Conservation (phyloP, 2,329 filamentous ascomycete species). For the Ophiocordyceps camponoti-floridani region DNA sequence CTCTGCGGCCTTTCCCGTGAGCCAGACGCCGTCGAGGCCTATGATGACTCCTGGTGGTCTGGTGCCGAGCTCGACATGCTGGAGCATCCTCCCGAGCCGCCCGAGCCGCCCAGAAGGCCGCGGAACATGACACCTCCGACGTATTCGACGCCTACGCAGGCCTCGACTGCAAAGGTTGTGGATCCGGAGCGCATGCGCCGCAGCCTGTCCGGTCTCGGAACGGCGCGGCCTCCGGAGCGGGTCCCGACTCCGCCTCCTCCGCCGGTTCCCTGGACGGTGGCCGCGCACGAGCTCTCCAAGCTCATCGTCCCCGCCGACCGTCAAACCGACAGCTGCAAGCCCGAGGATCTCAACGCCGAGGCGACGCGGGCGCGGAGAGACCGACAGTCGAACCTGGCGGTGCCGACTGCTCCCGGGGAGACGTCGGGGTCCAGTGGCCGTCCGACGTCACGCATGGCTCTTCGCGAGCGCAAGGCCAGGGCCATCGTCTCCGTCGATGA, state of each 20-base stretch:
- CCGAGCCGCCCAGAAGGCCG: slow-evolving; percentile 31
- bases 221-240: slow-evolving; percentile 10
- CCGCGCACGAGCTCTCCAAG: slow-evolving; percentile 68
- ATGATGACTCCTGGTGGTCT: slow-evolving; percentile 60
- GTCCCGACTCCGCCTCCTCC: slow-evolving; percentile 52
- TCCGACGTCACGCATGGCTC: slow-evolving; percentile 46
- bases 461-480: slow-evolving; percentile 52
- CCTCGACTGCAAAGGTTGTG: slow-evolving; percentile 66
- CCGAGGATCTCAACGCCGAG: slow-evolving; percentile 62
- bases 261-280: slow-evolving; percentile 69
- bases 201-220: slow-evolving; percentile 36
- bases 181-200: slow-evolving; percentile 48
- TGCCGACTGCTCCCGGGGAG: slow-evolving; percentile 8
- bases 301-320: slow-evolving; percentile 62
- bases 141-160: slow-evolving; percentile 75
- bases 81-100: slow-evolving; percentile 37
- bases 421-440: slow-evolving; percentile 11
- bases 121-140: slow-evolving; percentile 44
- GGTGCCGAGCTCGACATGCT: slow-evolving; percentile 46
- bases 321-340: slow-evolving; percentile 56
- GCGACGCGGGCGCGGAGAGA: slow-evolving; percentile 46
- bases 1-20: slow-evolving; percentile 59
- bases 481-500: slow-evolving; percentile 35
- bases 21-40: slow-evolving; percentile 27
- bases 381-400: slow-evolving; percentile 31